Conservation (phyloP, 73 alveolate species). For the Tetrahymena elliotti region DNA sequence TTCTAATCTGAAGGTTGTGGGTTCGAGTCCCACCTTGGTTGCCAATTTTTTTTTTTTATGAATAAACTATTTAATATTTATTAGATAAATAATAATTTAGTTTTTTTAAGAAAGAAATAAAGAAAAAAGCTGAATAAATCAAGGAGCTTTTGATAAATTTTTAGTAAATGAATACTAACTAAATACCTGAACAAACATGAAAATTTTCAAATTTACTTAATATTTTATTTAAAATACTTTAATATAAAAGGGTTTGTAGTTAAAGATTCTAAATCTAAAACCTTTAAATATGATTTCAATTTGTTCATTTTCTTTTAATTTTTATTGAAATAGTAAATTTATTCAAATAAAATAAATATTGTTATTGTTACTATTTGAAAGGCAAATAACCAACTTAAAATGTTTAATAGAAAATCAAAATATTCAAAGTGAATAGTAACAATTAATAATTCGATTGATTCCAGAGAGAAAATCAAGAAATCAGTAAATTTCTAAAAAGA, state of each 20-base stretch:
- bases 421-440: not conserved
- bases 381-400: not conserved
- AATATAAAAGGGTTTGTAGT: not conserved
- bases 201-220: not conserved
- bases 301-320: not conserved
- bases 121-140: not conserved
- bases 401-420: not conserved
- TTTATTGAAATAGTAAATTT: not conserved
- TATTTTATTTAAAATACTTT: not conserved
- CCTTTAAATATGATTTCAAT: not conserved
- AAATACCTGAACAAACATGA: not conserved
- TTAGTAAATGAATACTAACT: too few relatives aligned
- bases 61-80: too few relatives aligned
- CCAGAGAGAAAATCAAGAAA: not conserved
- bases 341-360: not conserved
- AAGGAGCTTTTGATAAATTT: too few relatives aligned
- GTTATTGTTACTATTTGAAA: not conserved
- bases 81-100: too few relatives aligned
- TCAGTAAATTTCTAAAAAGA: not conserved
- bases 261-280: not conserved
- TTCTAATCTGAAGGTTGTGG: conserved; percentile 1
- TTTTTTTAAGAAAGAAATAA: not conserved
- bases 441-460: not conserved
- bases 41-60: not conserved
- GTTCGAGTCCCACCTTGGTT: conserved; percentile 4